Percentiles rank a stretch among this genome's conserved stretches.
These are phyloP conservation scores for Quercus berberidifolia DNA, from an alignment of 306 rosid species.

Conservation along the genomic window DNA sequence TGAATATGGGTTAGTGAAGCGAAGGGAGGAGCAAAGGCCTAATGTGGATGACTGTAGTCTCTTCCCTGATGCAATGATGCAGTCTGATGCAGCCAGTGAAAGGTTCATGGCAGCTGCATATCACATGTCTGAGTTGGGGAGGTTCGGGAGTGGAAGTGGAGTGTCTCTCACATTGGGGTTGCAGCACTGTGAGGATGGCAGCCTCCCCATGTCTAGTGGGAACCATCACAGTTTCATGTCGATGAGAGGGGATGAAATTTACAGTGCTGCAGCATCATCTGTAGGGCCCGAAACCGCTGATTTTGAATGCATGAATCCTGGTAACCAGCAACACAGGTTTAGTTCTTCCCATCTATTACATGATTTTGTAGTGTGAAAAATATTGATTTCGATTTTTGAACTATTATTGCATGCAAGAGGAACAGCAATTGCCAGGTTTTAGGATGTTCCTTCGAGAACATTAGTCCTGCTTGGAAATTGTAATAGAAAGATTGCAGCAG, in stretches of 20 bases:
- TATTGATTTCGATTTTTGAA: conserved; percentile 5
- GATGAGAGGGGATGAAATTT: conserved; percentile 55
- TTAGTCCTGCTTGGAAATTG: conserved; percentile 32
- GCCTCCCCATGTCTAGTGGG: conserved; percentile 42
- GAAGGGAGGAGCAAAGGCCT: conserved; percentile 42
- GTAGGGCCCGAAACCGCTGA: conserved; percentile 47
- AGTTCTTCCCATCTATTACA: conserved; percentile 49
- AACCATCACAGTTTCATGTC: conserved; percentile 44
- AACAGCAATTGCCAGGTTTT: not conserved
- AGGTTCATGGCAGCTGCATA: conserved; percentile 51
- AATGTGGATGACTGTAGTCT: conserved; percentile 39
- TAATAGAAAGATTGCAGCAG: conserved; percentile 17
- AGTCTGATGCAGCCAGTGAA: conserved; percentile 33
- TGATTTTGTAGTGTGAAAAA: conserved; percentile 59
- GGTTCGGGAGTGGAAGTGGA: conserved; percentile 47
- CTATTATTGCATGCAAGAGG: not conserved
- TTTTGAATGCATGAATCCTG: conserved; percentile 47
- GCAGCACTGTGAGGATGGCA: conserved; percentile 71
- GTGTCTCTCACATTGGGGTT: conserved; percentile 76
- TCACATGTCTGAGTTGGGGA: conserved; percentile 60
- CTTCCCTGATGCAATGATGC: conserved; percentile 41
- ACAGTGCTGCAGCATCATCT: conserved; percentile 45
- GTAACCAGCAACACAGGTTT: conserved; percentile 55
- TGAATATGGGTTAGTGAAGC: conserved; percentile 36
- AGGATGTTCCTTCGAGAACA: not conserved